Base-by-base conservation (phyloP, 1,284 basidiomycete genomes). In the Paramarasmius palmivorus region DNA sequence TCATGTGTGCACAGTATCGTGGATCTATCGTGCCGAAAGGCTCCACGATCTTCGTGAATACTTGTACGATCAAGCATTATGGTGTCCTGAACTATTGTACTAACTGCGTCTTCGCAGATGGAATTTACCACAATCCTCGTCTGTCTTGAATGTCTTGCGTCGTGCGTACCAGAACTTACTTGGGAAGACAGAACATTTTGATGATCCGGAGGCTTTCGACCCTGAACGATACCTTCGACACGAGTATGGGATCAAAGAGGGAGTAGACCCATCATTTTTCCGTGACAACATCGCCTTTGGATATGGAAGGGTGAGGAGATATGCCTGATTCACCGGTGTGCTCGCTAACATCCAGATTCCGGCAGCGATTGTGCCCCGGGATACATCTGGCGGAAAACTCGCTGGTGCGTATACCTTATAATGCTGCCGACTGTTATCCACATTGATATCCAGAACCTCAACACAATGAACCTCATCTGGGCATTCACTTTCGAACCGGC, bases 331-430 rank as follows among this genome's bases (percentile, higher is more conserved):
- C 29, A 6, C 15, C 29, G 29, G 29, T 12, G 7, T 32, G 6
- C 29, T 6, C 6, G 29, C 12, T 32, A 12, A 6, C 29, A 12
- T 12, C 29, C 19, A 41, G n/a, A 17, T 1, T 22, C n/a, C 15
- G 23, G 38, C 25, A 59, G 58, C 34, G 68, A 58, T 59, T 65
- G 39, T 69, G 68, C 47, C 68, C 68, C 4, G 68, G 68, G 9
- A 62, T 66, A 5, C 54, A 57, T 38, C 54, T 69, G n/a, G 68
- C 67, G n/a, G 61, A 69, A 35, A 59, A 65, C 17, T 64, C 67
- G 7, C 29, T 32, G 29, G 29, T 32, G 12, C 6, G 29, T 6
- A 32, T 32, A 12, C 29, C 29, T 32, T 32, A 32, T 6, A 32
- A 12, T n/a, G 12, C 29, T 32, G 29, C 6, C 29, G 29, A 32